Base-by-base conservation (phyloP, 2,329 filamentous ascomycete genomes). In the Dactylellina cionopaga region DNA sequence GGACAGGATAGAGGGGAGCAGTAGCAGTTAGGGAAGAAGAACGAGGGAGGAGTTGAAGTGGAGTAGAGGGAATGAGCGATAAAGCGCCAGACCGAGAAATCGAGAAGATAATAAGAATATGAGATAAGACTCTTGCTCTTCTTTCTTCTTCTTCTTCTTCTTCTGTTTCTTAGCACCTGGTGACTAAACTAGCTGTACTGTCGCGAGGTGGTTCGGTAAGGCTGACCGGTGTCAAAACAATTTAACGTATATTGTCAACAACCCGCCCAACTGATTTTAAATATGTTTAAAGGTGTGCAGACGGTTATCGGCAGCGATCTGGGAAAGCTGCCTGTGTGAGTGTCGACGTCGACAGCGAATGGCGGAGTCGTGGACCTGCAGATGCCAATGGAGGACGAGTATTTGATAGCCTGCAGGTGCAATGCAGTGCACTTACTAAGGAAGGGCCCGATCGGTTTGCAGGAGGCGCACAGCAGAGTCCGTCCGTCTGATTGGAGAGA, bases 401-500 rank as follows among this genome's bases (percentile, higher is more conserved):
- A 31, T 41, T 15, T 41, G 33, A 39, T 31, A 27, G n/a, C 9
- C n/a, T 66, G 62, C 62, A 66, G 51, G 51, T 58, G 62, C 39
- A 39, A 27, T 47, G 15, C 41, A 44, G 19, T 27, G 25, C 17
- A 27, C 33, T 31, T 15, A 54, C 39, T 31, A 17, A 5, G 10
- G 24, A 9, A 27, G 22, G 11, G 51, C 27, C 31, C 51, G 51
- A 5, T 4, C 6, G 19, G 19, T 47, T 15, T 55, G 51, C n/a
- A n/a, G n/a, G n/a, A 27, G 51, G 51, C 51, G 35, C 51, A 55
- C 9, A 55, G 19, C 51, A 55, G n/a, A n/a, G n/a, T n/a, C n/a
- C n/a, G n/a, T n/a, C n/a, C n/a, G n/a, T 41, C 35, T 55, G 51
- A 56, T 56, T 66, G 62, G 51, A 66, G 43, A 27, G 31, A n/a